Base-by-base conservation (phyloP, 805 yeast species). In the Sungouiozyma ichnusensis region DNA sequence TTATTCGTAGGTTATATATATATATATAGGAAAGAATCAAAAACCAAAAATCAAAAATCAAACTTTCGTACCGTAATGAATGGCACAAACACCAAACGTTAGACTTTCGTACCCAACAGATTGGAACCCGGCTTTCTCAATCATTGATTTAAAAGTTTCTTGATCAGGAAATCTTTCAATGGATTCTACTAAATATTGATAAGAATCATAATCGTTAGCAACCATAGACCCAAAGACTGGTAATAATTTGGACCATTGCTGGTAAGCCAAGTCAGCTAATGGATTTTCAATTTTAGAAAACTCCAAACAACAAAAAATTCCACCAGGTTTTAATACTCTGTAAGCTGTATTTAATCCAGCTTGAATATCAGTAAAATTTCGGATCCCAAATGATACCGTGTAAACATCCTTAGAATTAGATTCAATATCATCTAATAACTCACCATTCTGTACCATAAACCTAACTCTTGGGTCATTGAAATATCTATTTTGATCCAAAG, bases 171-270 rank as follows among this genome's bases (percentile, higher is more conserved):
- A 92, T 57, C 77, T 77, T 60, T 81, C 80, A 51, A 92, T 92
- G 50, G 95, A 83, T 66, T 92, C 98, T 9, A 92, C 97, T 59
- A 92, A 71, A 60, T 92, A 92, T 63, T 92, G 97, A 64, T 92
- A 92, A 20, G 96, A 86, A 53, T 88, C 96, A 60, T 94, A 79
- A 62, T 92, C 98, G 55, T 90, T 84, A 33, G 97, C 97, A 48
- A 92, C 76, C 49, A 92, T 74, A 58, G 94, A 96, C 38, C 98
- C 98, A 83, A 94, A 81, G 52, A 90, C 73, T 17, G 98, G 98
- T 50, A 92, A 72, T 38, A 83, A 66, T 44, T 85, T 82, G 14
- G 96, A 85, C 74, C 94, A 92, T 34, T 85, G 80, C 58, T 83
- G 86, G 70, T 92, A 92, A 20, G 79, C 64, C 46, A 76, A 69